A percentile compares a stretch with the other conserved stretches of the same genome.
These are phyloP conservation scores for Mediolabrus comicus DNA, from an alignment of 108 stramenopile species.

Conservation along the genomic window DNA sequence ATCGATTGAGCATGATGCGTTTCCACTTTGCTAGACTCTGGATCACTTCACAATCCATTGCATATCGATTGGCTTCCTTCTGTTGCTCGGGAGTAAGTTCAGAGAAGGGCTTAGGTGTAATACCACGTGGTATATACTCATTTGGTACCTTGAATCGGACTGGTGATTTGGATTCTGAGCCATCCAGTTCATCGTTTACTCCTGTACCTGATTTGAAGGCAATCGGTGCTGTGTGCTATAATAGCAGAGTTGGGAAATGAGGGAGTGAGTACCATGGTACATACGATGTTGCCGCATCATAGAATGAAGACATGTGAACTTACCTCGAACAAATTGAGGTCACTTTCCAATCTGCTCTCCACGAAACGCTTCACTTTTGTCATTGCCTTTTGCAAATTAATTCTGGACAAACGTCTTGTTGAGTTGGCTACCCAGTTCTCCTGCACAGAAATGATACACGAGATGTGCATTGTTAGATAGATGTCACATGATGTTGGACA, in stretches of 20 bases:
- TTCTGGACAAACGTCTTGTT: slow-evolving; percentile 33
- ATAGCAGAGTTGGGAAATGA: background rate
- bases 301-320: background rate
- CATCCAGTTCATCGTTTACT: slow-evolving; percentile 60
- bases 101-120: slow-evolving; percentile 6
- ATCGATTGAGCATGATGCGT: slow-evolving; percentile 45
- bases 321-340: slow-evolving; percentile 47
- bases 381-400: slow-evolving; percentile 40
- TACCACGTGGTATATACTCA: slow-evolving; percentile 37
- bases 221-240: slow-evolving; percentile 45
- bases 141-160: slow-evolving; percentile 43
- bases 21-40: slow-evolving; percentile 61
- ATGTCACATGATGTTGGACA: no score
- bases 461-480: no score
- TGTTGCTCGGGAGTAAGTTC: slow-evolving; percentile 13
- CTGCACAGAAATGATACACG: background rate
- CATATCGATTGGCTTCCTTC: background rate
- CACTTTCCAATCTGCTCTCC: slow-evolving; percentile 32
- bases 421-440: slow-evolving; percentile 44
- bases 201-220: slow-evolving; percentile 44
- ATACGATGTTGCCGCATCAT: background rate
- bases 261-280: background rate
- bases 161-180: slow-evolving; percentile 38
- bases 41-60: slow-evolving; percentile 45
- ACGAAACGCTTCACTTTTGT: slow-evolving; percentile 44